Percentiles rank a stretch among this genome's conserved stretches.
Conservation (phyloP, 2,329 filamentous ascomycete species). For the Talaromyces amestolkiae region DNA sequence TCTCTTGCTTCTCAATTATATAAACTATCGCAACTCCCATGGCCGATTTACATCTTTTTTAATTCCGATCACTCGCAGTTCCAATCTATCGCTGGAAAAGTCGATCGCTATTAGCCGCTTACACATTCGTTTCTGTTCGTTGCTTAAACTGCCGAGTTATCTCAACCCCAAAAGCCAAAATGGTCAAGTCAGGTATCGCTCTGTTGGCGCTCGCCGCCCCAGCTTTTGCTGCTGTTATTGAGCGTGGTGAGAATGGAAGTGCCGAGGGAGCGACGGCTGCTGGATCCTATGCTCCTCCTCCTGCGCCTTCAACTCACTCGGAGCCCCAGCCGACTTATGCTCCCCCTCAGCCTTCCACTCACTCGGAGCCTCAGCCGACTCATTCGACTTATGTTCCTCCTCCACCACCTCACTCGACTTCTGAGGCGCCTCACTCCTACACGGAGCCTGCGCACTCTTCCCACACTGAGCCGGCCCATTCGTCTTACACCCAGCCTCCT, state of each 20-base stretch:
- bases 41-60: neutral
- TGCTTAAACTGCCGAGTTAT: slow-evolving; percentile 6
- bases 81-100: slow-evolving; percentile 14
- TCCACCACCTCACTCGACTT: slow-evolving; percentile 16
- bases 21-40: slow-evolving; percentile 14
- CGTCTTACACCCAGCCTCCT: slow-evolving; percentile 3
- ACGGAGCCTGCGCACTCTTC: neutral
- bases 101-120: slow-evolving; percentile 20
- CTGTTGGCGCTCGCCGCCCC: slow-evolving; percentile 37
- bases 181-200: slow-evolving; percentile 37
- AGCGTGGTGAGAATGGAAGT: slow-evolving; percentile 21
- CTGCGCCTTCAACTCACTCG: neutral
- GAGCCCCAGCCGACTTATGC: slow-evolving; percentile 14
- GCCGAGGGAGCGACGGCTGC: slow-evolving; percentile 6
- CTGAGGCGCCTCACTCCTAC: slow-evolving; percentile 6
- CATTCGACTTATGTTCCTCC: slow-evolving; percentile 9
- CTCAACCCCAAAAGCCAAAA: slow-evolving; percentile 24
- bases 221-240: slow-evolving; percentile 36
- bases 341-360: slow-evolving; percentile 9
- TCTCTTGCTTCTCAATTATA: slow-evolving; percentile 12
- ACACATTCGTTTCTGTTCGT: slow-evolving; percentile 27
- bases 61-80: slow-evolving; percentile 3
- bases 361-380: slow-evolving; percentile 1
- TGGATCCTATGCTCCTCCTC: slow-evolving; percentile 14
- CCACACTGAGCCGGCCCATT: neutral